Conservation (phyloP, 495 filamentous ascomycete species). For the Hypoxylon fuscum region DNA sequence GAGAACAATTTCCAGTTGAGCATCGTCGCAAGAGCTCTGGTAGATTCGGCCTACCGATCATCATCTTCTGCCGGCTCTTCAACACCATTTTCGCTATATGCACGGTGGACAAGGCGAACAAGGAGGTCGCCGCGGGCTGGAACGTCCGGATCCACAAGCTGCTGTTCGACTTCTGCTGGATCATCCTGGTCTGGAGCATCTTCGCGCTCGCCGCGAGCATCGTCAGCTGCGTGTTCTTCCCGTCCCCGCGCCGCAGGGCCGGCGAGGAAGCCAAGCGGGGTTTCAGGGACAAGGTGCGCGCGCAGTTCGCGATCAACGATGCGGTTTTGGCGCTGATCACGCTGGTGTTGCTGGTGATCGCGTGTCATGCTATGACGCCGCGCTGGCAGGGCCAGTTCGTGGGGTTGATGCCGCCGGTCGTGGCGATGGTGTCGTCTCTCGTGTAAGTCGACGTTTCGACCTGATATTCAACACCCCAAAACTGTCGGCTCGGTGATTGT, state of each 20-base stretch:
- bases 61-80: slow-evolving; percentile 18
- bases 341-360: slow-evolving; percentile 8
- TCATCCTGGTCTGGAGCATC: slow-evolving; percentile 12
- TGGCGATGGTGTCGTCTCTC: slow-evolving; percentile 14
- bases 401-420: neutral
- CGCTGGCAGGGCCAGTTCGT: neutral
- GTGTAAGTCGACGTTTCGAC: slow-evolving; percentile 4
- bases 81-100: slow-evolving; percentile 10
- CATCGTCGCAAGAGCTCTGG: neutral
- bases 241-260: neutral
- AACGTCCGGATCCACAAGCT: slow-evolving; percentile 1
- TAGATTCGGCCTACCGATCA: slow-evolving; percentile 5
- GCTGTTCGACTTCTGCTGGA: slow-evolving; percentile 13
- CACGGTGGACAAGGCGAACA: slow-evolving; percentile 9
- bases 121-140: slow-evolving; percentile 3
- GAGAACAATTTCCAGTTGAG: neutral
- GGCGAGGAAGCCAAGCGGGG: neutral
- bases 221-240: slow-evolving; percentile 1
- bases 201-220: slow-evolving; percentile 3
- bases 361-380: neutral
- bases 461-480: too few relatives aligned
- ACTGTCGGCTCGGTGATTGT: neutral
- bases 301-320: slow-evolving; percentile 8
- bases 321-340: slow-evolving; percentile 1
- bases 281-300: slow-evolving; percentile 4